Evolutionary conservation across 805 yeast genomes (phyloP).

Genomic region (Kluyveromyces nonfermentans): DNA sequence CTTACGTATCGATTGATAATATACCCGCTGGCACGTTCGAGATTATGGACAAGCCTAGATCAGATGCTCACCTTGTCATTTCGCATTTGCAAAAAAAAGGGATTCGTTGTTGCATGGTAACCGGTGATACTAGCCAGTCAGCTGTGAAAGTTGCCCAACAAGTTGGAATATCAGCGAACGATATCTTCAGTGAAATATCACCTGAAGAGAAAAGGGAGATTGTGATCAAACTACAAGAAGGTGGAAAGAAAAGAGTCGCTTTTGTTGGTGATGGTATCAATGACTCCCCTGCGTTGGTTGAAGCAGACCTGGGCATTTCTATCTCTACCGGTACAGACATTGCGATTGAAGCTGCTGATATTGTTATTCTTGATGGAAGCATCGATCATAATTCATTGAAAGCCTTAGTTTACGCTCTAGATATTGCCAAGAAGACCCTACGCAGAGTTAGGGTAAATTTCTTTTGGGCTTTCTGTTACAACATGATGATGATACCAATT

Average conservation of each 20-base stretch:
- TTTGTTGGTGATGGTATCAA: conserved; percentile 98
- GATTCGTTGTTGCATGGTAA: conserved; percentile 69
- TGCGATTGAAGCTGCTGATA: conserved; percentile 94
- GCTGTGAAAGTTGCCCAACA: conserved; percentile 56
- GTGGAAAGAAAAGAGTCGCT: conserved; percentile 43
- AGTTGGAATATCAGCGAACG: conserved; percentile 54
- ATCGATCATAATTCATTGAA: conserved; percentile 26
- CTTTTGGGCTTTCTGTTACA: conserved; percentile 80
- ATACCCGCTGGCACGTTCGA: conserved; percentile 55
- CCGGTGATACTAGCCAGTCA: conserved; percentile 69
- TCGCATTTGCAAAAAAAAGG: conserved; percentile 42
- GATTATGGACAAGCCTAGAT: conserved; percentile 57
- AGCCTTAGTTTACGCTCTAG: conserved; percentile 53
- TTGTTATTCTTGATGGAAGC: conserved; percentile 53
- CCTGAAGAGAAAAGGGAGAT: conserved; percentile 72
- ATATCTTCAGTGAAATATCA: conserved; percentile 64
- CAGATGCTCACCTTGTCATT: conserved; percentile 55
- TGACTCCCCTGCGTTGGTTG: conserved; percentile 92
- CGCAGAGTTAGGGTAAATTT: conserved; percentile 70
- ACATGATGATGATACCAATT: conserved; percentile 76
- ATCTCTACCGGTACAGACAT: conserved; percentile 90
- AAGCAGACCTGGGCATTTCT: conserved; percentile 85
- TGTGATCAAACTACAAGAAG: conserved; percentile 45
- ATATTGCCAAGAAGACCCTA: conserved; percentile 63
- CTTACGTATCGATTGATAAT: conserved; percentile 52